Evolutionary conservation across 2,329 filamentous ascomycete species (phyloP).

Genomic region (Aureobasidium sp.): DNA sequence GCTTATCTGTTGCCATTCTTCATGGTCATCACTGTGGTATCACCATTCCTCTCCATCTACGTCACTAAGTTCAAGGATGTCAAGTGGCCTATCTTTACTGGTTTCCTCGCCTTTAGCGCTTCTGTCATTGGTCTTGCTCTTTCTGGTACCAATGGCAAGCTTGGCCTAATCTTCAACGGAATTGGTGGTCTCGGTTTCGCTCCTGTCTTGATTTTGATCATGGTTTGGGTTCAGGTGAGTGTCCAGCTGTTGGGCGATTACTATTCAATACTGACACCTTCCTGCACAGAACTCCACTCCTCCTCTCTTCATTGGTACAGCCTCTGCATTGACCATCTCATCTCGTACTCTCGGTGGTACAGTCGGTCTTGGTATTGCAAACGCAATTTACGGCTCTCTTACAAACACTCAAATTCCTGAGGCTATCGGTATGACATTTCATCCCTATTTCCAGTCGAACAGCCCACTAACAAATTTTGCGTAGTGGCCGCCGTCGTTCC

Average conservation of each 20-base stretch:
- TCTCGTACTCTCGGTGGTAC: conserved; percentile 7
- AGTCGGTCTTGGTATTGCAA: conserved; percentile 10
- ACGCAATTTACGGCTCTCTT: conserved; percentile 8
- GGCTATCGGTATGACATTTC: background rate
- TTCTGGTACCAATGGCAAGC: background rate
- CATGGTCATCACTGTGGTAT: conserved; percentile 12
- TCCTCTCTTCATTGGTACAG: conserved; percentile 12
- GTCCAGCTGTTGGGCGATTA: background rate
- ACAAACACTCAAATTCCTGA: conserved; percentile 10
- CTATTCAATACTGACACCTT: background rate
- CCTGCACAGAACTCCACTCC: background rate
- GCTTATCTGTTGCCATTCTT: conserved; percentile 7
- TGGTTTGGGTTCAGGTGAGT: conserved; percentile 12
- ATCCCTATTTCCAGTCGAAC: background rate
- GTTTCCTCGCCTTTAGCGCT: conserved; percentile 6
- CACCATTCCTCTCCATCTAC: conserved; percentile 3
- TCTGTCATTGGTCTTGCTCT: conserved; percentile 6
- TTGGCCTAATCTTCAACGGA: conserved; percentile 4
- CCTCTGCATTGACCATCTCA: conserved; percentile 13
- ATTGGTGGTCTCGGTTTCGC: conserved; percentile 7
- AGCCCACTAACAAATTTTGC: background rate
- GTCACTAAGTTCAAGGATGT: conserved; percentile 9
- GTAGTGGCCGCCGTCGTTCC: background rate
- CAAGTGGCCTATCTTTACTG: conserved; percentile 10
- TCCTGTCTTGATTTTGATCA: conserved; percentile 8